Evolutionary conservation across 805 yeast genomes (phyloP), one percentile per base, ranked within the genome.

Genomic region (Candida pini): DNA sequence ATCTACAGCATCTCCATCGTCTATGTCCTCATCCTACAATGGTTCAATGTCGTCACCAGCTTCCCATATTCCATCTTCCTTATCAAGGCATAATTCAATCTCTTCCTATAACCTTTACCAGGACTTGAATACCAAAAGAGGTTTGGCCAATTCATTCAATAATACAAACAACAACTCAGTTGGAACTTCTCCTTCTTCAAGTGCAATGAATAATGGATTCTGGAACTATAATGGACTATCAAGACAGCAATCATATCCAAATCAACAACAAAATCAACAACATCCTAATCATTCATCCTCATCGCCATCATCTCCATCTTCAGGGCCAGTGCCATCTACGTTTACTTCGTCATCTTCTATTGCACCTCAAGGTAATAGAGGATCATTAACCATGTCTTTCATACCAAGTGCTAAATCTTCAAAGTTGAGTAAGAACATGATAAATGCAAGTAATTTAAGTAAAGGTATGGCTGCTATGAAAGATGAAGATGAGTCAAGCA

Each of bases 61-160:
- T 5, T 24, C 34, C 8, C 19, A 20, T 2, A 27, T 31, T 6
- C 43, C 51, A 18, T 34, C 48, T 2, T 40, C 51, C 6, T 13
- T 33, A 3, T 51, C 59, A 12, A 40, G 58, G 19, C 53, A 52
- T 19, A 45, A 48, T 10, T 55, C 60, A 3, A 35, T 48, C 1
- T 40, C 56, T 3, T 54, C 57, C 6, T 42, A 40, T 29, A 49
- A 39, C 24, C 35, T 50, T 5, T 53, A 53, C 25, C 57, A 51
- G 9, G 57, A 53, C 24, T 33, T 54, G 2, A 53, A 48, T 31
- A 40, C 39, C 10, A 54, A 53, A 26, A 39, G 59, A 34, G 59
- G 59, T 2, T 30, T 47, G 24, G 40, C 51, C 4, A 38, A 22
- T 7, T 22, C 25, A 4, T 22, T 22, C 25, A 12, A 22, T 12